Conservation (phyloP, 2,329 filamentous ascomycete genomes). For the Arachnopeziza araneosa region DNA sequence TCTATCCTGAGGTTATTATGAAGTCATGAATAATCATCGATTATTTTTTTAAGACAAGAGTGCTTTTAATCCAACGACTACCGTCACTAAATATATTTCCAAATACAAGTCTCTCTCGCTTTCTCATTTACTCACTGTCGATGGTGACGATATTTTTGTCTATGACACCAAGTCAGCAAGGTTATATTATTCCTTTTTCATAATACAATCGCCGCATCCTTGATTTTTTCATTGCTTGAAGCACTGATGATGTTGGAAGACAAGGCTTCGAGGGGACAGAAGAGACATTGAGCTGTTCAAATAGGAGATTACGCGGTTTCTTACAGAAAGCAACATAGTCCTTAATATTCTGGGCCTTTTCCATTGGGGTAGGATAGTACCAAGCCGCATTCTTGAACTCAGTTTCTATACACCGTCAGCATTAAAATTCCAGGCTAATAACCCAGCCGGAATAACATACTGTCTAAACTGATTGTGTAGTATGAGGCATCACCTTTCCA, state of each 20-base stretch:
- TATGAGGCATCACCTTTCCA: slow-evolving; percentile 44
- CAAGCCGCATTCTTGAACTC: slow-evolving; percentile 41
- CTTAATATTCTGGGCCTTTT: slow-evolving; percentile 38
- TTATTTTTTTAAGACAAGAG: not conserved
- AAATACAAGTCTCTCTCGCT: not conserved
- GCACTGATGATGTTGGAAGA: no score
- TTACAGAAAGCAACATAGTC: slow-evolving; percentile 43
- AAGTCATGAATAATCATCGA: no score
- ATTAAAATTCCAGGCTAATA: not conserved
- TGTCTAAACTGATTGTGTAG: slow-evolving; percentile 41
- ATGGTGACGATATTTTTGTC: slow-evolving; percentile 24
- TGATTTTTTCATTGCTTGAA: not conserved
- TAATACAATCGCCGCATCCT: not conserved
- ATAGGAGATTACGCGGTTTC: slow-evolving; percentile 13
- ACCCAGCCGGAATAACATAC: slow-evolving; percentile 12
- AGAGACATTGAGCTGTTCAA: no score
- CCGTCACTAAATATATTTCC: not conserved
- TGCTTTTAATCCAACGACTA: not conserved
- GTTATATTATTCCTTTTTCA: not conserved
- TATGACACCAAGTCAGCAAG: not conserved
- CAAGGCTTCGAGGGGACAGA: no score
- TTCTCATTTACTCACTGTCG: slow-evolving; percentile 14
- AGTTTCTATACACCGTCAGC: slow-evolving; percentile 23
- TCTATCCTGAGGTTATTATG: no score
- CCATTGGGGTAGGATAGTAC: slow-evolving; percentile 39